Evolutionary conservation across 2,329 filamentous ascomycete genomes (phyloP).

Genomic region (Exophiala bonariae): DNA sequence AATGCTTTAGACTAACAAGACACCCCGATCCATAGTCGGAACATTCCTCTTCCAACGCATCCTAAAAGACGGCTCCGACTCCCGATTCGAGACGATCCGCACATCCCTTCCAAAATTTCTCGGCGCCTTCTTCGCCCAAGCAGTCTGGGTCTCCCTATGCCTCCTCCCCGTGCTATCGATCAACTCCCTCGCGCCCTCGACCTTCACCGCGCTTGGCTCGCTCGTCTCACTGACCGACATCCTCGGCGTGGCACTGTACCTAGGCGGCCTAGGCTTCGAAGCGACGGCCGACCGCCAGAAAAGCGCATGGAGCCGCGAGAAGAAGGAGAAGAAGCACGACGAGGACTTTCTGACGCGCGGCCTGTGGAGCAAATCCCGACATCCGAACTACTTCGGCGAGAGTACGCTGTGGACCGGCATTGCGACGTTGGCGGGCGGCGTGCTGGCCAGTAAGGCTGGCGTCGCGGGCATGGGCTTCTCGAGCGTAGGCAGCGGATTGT

Average conservation of each 20-base stretch:
- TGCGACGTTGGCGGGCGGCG: slow-evolving; percentile 58
- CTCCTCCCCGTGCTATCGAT: slow-evolving; percentile 64
- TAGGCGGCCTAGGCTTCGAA: slow-evolving; percentile 62
- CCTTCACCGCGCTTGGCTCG: slow-evolving; percentile 50
- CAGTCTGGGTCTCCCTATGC: slow-evolving; percentile 68
- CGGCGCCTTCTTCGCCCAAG: slow-evolving; percentile 60
- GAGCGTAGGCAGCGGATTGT: slow-evolving; percentile 32
- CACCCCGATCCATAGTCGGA: too few relatives aligned
- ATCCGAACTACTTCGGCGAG: slow-evolving; percentile 75
- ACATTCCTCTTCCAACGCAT: slow-evolving; percentile 65
- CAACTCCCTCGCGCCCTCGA: slow-evolving; percentile 59
- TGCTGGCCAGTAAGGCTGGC: slow-evolving; percentile 55
- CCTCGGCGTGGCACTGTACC: slow-evolving; percentile 59
- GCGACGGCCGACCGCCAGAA: slow-evolving; percentile 65
- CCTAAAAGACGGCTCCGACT: slow-evolving; percentile 60
- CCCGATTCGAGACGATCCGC: slow-evolving; percentile 57
- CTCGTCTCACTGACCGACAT: slow-evolving; percentile 53
- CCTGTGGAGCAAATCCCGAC: slow-evolving; percentile 60
- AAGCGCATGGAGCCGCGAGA: slow-evolving; percentile 59
- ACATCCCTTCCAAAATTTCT: slow-evolving; percentile 53
- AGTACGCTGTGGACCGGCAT: slow-evolving; percentile 68
- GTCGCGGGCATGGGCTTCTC: slow-evolving; percentile 59
- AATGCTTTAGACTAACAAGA: too few relatives aligned
- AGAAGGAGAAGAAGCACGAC: slow-evolving; percentile 64
- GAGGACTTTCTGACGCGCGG: slow-evolving; percentile 67